Base-by-base conservation (phyloP, 495 filamentous ascomycete genomes). In the Aspergillus biplanus region DNA sequence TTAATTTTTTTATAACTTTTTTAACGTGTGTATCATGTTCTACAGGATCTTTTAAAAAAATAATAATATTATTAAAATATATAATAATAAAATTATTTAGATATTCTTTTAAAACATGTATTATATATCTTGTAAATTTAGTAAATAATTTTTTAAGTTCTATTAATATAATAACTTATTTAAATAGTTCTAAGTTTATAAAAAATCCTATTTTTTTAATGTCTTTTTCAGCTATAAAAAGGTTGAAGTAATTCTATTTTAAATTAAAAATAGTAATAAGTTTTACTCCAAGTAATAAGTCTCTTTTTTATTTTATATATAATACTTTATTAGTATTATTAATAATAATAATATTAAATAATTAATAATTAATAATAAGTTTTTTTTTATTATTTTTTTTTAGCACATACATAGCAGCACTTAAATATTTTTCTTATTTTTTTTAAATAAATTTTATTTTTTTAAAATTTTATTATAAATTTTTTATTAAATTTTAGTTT, bases 31-130 rank as follows among this genome's bases (percentile, higher is more conserved):
- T 39, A 1, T 39, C 4, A 13, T 8, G 4, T 39, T 39, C 13
- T 39, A 1, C 37, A 8, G 13, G 37, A 1, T 39, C 4, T 4
- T 39, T 39, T 39, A 8, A 39, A 39, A 39, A 8, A 39, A 13
- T 39, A 39, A 8, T 13, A 39, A 21, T 57, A 57, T 44, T 57
- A 57, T 57, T 56, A 57, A 57, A 56, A 59, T 50, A 58, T 3
- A 57, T 58, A 64, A 39, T 61, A 61, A 59, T 67, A 65, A 35
- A 47, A 49, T 54, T 54, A 62, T 39, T 60, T 15, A 56, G 33
- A 48, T 65, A 48, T 46, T 55, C 13, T 60, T 49, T 48, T 61
- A 50, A n/a, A n/a, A 50, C 35, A 50, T 59, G 35, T 9, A 35
- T 49, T 27, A 59, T 59, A 59, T 13, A 35, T 34, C n/a, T 35